Evolutionary conservation across 192 early-diverging fungal genomes (phyloP).

Genomic region (Entomortierella beljakovae): DNA sequence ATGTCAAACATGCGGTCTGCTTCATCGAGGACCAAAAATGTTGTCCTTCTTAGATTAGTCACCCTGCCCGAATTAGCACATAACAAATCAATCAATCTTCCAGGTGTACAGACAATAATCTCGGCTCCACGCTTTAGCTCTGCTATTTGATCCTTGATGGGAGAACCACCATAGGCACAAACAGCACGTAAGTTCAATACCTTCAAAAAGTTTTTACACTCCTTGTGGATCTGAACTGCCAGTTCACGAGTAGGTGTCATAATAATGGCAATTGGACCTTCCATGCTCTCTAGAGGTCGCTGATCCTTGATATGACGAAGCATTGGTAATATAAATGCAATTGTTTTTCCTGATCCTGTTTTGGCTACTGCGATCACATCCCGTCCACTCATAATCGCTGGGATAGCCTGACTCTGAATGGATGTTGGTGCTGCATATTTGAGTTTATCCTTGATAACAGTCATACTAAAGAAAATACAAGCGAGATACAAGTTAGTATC

Average conservation of each 20-base stretch:
- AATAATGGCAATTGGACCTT: conserved; percentile 88
- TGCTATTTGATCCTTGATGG: conserved; percentile 89
- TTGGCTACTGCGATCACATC: conserved; percentile 97
- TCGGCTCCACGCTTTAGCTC: conserved; percentile 92
- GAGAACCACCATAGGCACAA: conserved; percentile 90
- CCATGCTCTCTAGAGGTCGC: conserved; percentile 76
- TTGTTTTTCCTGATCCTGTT: conserved; percentile 94
- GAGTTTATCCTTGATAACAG: conserved; percentile 80
- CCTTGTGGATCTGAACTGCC: conserved; percentile 93
- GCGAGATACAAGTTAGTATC: not conserved
- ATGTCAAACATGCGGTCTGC: conserved; percentile 99
- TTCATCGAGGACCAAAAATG: conserved; percentile 97
- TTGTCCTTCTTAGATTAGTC: conserved; percentile 89
- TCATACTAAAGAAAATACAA: conserved; percentile 52
- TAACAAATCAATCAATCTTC: conserved; percentile 89
- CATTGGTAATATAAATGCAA: conserved; percentile 95
- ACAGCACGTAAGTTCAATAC: conserved; percentile 87
- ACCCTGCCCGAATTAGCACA: conserved; percentile 89
- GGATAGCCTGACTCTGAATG: conserved; percentile 94
- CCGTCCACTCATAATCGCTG: conserved; percentile 94
- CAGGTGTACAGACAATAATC: conserved; percentile 93
- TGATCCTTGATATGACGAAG: conserved; percentile 95
- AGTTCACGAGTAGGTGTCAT: conserved; percentile 96
- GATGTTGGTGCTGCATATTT: conserved; percentile 90
- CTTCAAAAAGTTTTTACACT: conserved; percentile 91